Conservation (phyloP, 768 basidiomycete species). For the Pulveroboletus ravenelii region DNA sequence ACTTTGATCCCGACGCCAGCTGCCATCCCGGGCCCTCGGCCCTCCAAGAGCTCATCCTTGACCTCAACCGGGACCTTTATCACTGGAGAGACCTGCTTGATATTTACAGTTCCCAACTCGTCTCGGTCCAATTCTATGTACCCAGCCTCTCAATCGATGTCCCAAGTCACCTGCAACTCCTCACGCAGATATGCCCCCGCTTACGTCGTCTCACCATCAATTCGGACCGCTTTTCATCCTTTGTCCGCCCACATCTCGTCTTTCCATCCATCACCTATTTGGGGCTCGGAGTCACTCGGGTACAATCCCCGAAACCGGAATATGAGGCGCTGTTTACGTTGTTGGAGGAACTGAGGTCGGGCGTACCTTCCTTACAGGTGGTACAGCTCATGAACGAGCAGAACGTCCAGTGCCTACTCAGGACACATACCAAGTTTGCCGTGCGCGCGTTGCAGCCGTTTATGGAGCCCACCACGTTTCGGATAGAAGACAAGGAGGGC, state of each 20-base stretch:
- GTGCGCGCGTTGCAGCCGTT: constrained; percentile 9
- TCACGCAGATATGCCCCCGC: constrained; percentile 12
- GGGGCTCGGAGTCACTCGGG: constrained; percentile 4
- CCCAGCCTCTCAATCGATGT: neutral
- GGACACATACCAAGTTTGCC: constrained; percentile 9
- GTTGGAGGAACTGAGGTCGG: constrained; percentile 9
- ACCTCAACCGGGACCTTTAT: neutral
- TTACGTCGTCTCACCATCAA: constrained; percentile 20
- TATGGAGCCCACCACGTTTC: constrained; percentile 4
- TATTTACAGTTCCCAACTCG: constrained; percentile 12
- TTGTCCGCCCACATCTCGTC: neutral
- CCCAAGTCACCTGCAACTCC: neutral
- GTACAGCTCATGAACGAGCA: constrained; percentile 17
- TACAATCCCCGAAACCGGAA: neutral
- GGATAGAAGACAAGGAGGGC: constrained; percentile 22
- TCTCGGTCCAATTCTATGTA: constrained; percentile 13
- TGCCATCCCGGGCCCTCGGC: neutral
- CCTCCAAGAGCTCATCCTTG: constrained; percentile 19
- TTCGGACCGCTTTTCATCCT: neutral
- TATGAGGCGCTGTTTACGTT: constrained; percentile 10
- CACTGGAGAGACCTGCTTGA: constrained; percentile 14
- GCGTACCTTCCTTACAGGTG: constrained; percentile 15
- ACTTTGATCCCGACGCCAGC: neutral
- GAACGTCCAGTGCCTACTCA: constrained; percentile 17
- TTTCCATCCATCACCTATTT: constrained; percentile 18